Conservation (phyloP, 2,329 filamentous ascomycete species). For the Trichoderma pleuroti region DNA sequence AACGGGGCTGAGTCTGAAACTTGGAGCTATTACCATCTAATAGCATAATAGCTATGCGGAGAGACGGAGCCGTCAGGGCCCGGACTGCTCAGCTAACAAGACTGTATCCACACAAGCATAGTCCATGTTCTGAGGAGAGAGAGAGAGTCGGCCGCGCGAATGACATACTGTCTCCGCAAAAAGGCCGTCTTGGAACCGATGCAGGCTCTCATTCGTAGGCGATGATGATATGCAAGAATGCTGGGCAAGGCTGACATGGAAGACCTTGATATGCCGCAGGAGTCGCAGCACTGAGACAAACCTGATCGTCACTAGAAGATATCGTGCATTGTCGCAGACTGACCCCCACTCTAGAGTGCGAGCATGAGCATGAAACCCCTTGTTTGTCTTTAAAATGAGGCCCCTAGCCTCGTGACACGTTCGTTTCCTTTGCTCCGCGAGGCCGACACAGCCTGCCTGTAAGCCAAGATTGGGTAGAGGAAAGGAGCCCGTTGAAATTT, state of each 20-base stretch:
- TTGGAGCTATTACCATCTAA: background rate
- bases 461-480: background rate
- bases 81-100: background rate
- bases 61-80: background rate
- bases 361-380: background rate
- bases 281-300: background rate
- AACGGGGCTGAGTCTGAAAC: background rate
- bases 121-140: slow-evolving; percentile 62
- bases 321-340: background rate
- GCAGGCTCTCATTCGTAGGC: background rate
- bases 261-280: slow-evolving; percentile 51
- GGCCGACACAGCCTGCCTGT: background rate
- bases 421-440: background rate
- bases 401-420: background rate
- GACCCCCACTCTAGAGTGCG: background rate
- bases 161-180: slow-evolving; percentile 79
- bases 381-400: background rate
- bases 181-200: slow-evolving; percentile 76
- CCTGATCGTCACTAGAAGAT: background rate
- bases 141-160: slow-evolving; percentile 55
- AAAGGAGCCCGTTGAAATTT: background rate
- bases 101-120: slow-evolving; percentile 38
- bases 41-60: background rate
- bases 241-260: slow-evolving; percentile 58
- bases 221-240: slow-evolving; percentile 72